Percentiles rank a stretch among this genome's conserved stretches.
phyloP scores from a whole-genome alignment of 2,329 filamentous ascomycete species.

The Trichocomaceae sp. region DNA sequence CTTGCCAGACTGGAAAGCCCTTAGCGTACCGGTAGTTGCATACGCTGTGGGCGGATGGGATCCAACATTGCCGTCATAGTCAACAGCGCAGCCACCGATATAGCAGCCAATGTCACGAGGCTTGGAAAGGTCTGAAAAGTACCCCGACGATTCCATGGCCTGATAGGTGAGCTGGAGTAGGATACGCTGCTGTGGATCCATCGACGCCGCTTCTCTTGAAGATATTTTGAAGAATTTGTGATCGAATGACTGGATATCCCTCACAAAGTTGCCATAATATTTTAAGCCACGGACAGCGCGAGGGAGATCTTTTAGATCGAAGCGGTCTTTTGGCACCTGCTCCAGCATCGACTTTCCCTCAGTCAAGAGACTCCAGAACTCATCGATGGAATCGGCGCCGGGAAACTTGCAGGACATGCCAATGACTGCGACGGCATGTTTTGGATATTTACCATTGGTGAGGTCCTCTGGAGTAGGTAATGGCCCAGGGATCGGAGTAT shows the following conservation, averaged over 20 bases:
- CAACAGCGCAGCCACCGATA: conserved; percentile 20
- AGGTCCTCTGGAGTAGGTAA: neutral
- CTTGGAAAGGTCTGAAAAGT: conserved; percentile 26
- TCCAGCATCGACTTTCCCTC: conserved; percentile 26
- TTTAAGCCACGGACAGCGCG: conserved; percentile 60
- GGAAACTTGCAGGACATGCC: conserved; percentile 72
- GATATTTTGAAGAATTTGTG: conserved; percentile 83
- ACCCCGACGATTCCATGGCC: conserved; percentile 72
- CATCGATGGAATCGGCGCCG: conserved; percentile 42
- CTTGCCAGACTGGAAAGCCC: conserved; percentile 52
- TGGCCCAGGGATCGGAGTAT: too few relatives aligned
- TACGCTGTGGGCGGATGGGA: conserved; percentile 22
- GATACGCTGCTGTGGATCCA: conserved; percentile 65
- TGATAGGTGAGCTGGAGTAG: conserved; percentile 72
- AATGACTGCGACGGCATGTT: conserved; percentile 57
- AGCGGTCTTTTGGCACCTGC: conserved; percentile 57
- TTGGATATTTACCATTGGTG: conserved; percentile 4
- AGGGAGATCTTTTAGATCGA: conserved; percentile 61
- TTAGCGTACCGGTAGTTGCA: conserved; percentile 12
- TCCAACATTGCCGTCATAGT: conserved; percentile 25
- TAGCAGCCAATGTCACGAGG: conserved; percentile 22
- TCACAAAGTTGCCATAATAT: conserved; percentile 63
- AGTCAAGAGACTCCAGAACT: conserved; percentile 31
- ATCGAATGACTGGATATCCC: conserved; percentile 69
- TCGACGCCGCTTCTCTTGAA: conserved; percentile 51